Base-by-base conservation (phyloP, 139 green algal genomes). In the Ostreobium quekettii region DNA sequence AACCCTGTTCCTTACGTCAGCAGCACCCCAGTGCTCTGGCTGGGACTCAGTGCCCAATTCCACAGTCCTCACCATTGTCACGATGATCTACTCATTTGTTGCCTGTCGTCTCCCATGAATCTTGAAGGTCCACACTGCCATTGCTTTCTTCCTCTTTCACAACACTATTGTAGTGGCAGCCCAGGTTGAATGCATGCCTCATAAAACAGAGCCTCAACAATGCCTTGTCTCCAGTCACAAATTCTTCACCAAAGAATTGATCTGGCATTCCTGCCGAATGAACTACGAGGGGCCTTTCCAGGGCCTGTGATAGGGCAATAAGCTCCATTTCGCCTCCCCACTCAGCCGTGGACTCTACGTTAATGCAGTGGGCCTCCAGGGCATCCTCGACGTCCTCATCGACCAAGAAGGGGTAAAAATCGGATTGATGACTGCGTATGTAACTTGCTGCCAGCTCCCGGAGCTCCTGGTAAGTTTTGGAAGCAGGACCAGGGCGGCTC, bases 131-230 rank as follows among this genome's bases (percentile, higher is more conserved):
- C n/a, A n/a, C n/a, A n/a, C n/a, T n/a, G n/a, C n/a, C n/a, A 53
- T 53, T 53, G 15, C 15, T 26, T 19, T 11, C 42, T 53, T 53
- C 42, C 42, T 26, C 42, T 26, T 11, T 11, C 42, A 26, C 42
- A 66, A 66, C 59, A 66, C 59, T 66, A 47, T 66, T 66, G 59
- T 66, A 66, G 26, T 66, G 59, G 19, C 11, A 22, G n/a, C 59
- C 59, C 29, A 66, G 59, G 7, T 39, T 26, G 32, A 32, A 66
- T 48, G 59, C 59, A 66, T 66, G 59, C 31, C 31, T 31, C 59
- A 66, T 66, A 33, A 66, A 66, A 66, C 59, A 66, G 31, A 66
- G 5, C 24, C 30, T 5, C 15, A 66, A 47, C 29, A 33, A 33
- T 19, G 26, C 30, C 6, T 66, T 30, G 15, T 66, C 29, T n/a